Evolutionary conservation across 495 filamentous ascomycete species (phyloP), one percentile per base, ranked within the genome.

Genomic region (Penicillium mononematosum): DNA sequence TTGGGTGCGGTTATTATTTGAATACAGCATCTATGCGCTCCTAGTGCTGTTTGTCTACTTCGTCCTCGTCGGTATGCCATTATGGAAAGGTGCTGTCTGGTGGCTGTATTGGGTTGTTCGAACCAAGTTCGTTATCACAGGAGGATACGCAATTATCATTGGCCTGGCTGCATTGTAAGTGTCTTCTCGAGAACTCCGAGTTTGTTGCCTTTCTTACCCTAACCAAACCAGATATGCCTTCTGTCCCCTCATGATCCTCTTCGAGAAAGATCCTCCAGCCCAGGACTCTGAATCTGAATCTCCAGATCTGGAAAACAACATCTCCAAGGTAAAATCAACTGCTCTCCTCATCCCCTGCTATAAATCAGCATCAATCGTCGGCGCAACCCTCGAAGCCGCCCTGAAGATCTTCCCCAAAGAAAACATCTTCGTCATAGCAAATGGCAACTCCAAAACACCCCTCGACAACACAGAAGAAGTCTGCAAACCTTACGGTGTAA

Each of bases 261-360:
- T 77, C 39, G 75, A 78, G 49, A 63, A 66, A 10, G 66, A 75
- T n/a, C 70, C 71, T 19, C 72, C 71, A 1, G 50, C 52, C 16
- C 50, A 45, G 11, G 22, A 51, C 0, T 20, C 55, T 0, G 44
- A 58, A 50, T 31, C 49, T 0, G 51, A 50, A 24, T 42, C 54
- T 4, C 9, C 45, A 5, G 63, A 65, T 17, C 34, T 56, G 17
- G 60, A 51, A 47, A 56, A 53, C 56, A 63, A 58, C 24, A 56
- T 32, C 8, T 59, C 59, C 17, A 63, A 56, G 45, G 69, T 27
- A 11, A 55, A 58, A 55, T 67, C 65, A n/a, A 78, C 76, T 0
- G 76, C 77, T 0, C 65, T 81, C 2, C 50, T 81, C 20, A 81
- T 81, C 22, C 78, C 77, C 8, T 79, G 77, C 55, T 79, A 79